Conservation (phyloP, 805 yeast species). For the Starmerella sirachaensis region DNA sequence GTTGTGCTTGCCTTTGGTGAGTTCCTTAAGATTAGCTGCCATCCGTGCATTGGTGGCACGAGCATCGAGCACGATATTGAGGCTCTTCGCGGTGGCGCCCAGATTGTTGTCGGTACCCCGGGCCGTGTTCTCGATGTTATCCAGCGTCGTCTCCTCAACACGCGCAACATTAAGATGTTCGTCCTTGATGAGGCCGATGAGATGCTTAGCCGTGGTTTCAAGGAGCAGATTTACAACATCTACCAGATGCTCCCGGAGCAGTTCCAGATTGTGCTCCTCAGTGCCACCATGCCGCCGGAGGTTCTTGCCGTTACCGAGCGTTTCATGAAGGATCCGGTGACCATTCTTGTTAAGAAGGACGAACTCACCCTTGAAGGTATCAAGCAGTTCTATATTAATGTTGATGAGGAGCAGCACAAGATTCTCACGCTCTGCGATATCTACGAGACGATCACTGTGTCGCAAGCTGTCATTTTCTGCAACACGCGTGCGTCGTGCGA, state of each 20-base stretch:
- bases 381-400: conserved; percentile 81
- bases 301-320: conserved; percentile 82
- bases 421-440: conserved; percentile 88
- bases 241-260: conserved; percentile 77
- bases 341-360: conserved; percentile 88
- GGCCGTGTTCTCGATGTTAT: conserved; percentile 97
- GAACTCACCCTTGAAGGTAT: conserved; percentile 93
- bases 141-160: conserved; percentile 71
- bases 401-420: conserved; percentile 88
- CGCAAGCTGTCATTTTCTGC: conserved; percentile 97
- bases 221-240: conserved; percentile 89
- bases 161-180: conserved; percentile 82
- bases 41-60: conserved; percentile 97
- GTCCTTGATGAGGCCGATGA: conserved; percentile 98
- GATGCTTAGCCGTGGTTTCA: conserved; percentile 84
- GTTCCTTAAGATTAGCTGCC: conserved; percentile 81
- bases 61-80: conserved; percentile 76
- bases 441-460: conserved; percentile 87
- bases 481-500: conserved; percentile 92
- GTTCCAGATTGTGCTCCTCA: conserved; percentile 86
- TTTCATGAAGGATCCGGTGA: conserved; percentile 90
- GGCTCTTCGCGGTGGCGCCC: conserved; percentile 75
- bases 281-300: conserved; percentile 90
- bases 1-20: conserved; percentile 83
- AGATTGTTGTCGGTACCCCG: conserved; percentile 94